Conservation (phyloP, 2,329 filamentous ascomycete species). For the Aspergillus sergii region DNA sequence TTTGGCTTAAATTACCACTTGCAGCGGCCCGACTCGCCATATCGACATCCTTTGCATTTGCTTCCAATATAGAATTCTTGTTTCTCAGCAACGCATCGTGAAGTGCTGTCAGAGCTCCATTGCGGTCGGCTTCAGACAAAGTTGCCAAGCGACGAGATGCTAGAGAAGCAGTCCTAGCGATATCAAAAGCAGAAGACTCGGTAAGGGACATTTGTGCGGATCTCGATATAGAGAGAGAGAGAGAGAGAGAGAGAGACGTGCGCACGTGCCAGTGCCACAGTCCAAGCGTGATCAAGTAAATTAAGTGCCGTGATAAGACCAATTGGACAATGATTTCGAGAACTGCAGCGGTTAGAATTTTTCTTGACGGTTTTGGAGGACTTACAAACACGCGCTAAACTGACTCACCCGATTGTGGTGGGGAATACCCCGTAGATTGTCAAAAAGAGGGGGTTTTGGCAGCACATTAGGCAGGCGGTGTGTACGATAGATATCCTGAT, state of each 20-base stretch:
- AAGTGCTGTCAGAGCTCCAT: slow-evolving; percentile 81
- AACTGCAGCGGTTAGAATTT: background rate
- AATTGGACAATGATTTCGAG: background rate
- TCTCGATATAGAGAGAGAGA: too few species aligned
- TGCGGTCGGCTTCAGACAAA: slow-evolving; percentile 73
- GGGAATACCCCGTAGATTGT: background rate
- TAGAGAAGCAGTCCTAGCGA: slow-evolving; percentile 74
- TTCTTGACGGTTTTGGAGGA: background rate
- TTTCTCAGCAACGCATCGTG: slow-evolving; percentile 72
- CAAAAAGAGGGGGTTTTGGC: background rate
- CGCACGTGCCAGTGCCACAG: background rate
- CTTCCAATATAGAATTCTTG: slow-evolving; percentile 76
- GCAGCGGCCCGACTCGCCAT: slow-evolving; percentile 72
- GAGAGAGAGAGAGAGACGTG: too few species aligned
- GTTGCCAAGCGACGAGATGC: slow-evolving; percentile 84
- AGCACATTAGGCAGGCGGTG: background rate
- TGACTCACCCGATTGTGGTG: background rate
- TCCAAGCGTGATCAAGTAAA: background rate
- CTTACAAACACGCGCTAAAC: background rate
- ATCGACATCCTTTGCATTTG: slow-evolving; percentile 82
- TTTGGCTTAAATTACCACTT: slow-evolving; percentile 75
- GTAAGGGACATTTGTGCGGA: slow-evolving; percentile 75
- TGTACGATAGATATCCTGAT: background rate
- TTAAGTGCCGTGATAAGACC: background rate
- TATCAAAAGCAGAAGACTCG: slow-evolving; percentile 75